These are phyloP conservation scores for Podosphaera xanthii DNA, from an alignment of 2,329 filamentous ascomycete species.

Conservation along the genomic window DNA sequence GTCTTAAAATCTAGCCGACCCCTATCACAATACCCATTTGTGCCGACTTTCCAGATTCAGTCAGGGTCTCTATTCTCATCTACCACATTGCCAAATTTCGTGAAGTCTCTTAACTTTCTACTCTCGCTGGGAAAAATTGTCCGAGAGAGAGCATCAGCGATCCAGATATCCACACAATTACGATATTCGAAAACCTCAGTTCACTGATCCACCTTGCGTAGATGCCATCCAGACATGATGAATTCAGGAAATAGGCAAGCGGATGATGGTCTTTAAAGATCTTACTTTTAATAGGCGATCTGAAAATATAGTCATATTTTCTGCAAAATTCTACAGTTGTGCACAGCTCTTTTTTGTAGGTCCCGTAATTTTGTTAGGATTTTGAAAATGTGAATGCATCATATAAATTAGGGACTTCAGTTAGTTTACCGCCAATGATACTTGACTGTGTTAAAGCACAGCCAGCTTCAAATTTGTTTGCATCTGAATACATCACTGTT, in stretches of 20 bases:
- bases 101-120: neutral
- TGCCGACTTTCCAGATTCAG: neutral
- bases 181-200: neutral
- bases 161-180: neutral
- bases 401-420: neutral
- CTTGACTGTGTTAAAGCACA: neutral
- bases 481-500: neutral
- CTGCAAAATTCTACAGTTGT: too few relatives aligned
- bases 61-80: neutral
- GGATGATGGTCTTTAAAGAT: neutral
- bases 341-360: too few relatives aligned
- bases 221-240: neutral
- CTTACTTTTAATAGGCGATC: neutral
- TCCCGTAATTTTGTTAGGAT: too few relatives aligned
- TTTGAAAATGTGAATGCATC: neutral
- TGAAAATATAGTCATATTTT: neutral
- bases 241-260: neutral
- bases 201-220: neutral
- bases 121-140: neutral
- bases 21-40: neutral
- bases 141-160: neutral
- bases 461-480: neutral
- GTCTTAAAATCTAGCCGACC: too few relatives aligned
- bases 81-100: neutral
- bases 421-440: neutral